Evolutionary conservation across 371 early-diverging fungal species (phyloP), one percentile per base, ranked within the genome.

Genomic region (Mucor irregularis): DNA sequence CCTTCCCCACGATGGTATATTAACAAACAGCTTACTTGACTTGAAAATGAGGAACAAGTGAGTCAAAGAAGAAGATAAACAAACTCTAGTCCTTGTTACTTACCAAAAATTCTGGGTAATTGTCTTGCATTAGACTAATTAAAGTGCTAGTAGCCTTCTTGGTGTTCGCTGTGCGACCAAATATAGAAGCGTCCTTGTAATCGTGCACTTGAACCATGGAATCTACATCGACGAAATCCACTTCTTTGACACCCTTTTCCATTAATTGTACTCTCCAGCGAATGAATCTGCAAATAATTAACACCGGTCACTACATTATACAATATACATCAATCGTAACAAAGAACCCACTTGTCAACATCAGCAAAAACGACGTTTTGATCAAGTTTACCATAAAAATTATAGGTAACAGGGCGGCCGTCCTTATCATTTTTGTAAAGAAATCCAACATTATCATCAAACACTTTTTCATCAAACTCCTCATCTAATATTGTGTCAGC

Each of bases 121-220:
- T 84, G 48, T 84, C 85, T 29, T 81, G 81, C 78, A 85, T 69
- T 39, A 84, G 47, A 54, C 81, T 72, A 17, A 83, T 78, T 10
- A 79, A 62, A 21, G 60, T 66, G 49, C 74, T 80, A 13, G 82
- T 83, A 2, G 83, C 84, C 26, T 68, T 63, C 22, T 83, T 76
- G 5, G 82, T 65, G 31, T 69, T 73, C 21, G 76, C 69, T 42
- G 80, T 76, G 43, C 78, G 77, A 45, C 82, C 68, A 44, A 79
- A 70, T 50, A 76, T 59, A 0, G 80, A 71, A 5, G 74, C 83
- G 22, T 75, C 83, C 14, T 74, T 70, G 46, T 85, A 85, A 56
- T 85, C 86, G 50, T 84, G 86, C n/a, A 85, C 77, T 58, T 81
- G 81, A 24, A 85, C 55, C 82, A 83, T 83, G 10, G 82, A 65